Conservation (phyloP, 257 asterid species). For the Gardenia jasminoides region DNA sequence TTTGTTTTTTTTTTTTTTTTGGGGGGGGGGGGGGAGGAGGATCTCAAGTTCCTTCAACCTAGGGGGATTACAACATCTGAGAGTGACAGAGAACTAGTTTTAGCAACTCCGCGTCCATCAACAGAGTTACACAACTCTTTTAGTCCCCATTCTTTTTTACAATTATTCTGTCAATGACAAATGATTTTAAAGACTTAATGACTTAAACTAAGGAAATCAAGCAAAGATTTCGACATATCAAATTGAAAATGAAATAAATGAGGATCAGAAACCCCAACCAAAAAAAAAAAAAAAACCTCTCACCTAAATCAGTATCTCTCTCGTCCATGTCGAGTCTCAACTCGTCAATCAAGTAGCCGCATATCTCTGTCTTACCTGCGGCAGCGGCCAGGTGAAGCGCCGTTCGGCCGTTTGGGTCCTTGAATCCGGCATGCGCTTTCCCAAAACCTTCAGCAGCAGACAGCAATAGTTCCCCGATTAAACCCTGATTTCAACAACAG, state of each 20-base stretch:
- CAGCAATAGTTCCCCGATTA: not conserved
- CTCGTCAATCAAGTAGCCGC: slow-evolving; percentile 20
- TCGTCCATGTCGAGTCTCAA: slow-evolving; percentile 16
- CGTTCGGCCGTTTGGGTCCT: not conserved
- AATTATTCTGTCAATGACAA: too few relatives aligned
- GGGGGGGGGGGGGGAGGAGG: too few relatives aligned
- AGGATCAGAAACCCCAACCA: too few relatives aligned
- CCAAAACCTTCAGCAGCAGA: slow-evolving; percentile 6
- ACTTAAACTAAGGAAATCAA: too few relatives aligned
- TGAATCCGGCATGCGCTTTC: not conserved
- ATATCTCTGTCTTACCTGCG: slow-evolving; percentile 12
- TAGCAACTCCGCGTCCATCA: not conserved
- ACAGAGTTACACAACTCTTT: too few relatives aligned
- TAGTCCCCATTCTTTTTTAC: too few relatives aligned
- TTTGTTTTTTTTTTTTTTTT: too few relatives aligned
- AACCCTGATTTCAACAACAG: not conserved
- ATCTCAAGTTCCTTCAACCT: too few relatives aligned
- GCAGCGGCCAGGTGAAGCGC: slow-evolving; percentile 30
- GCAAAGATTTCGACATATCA: not conserved
- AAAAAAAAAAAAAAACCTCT: not conserved
- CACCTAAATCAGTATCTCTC: not conserved
- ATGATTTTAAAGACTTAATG: too few relatives aligned
- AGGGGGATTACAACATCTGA: too few relatives aligned
- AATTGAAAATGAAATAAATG: not conserved
- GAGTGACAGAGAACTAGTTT: not conserved